These are phyloP conservation scores for Diplodia corticola DNA, from an alignment of 2,329 filamentous ascomycete genomes.

Conservation along the genomic window DNA sequence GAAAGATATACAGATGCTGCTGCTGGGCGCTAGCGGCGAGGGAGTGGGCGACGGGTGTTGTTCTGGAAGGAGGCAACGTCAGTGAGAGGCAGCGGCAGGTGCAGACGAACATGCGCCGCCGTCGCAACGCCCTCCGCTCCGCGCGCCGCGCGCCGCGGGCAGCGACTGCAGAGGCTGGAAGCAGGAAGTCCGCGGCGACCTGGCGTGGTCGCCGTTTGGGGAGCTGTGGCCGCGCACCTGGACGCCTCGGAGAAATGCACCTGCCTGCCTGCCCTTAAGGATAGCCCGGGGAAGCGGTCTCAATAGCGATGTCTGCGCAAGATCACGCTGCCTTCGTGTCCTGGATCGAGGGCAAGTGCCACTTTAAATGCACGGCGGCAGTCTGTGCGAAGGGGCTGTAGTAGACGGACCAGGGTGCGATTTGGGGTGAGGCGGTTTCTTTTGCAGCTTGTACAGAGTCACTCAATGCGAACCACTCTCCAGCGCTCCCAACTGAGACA, in stretches of 20 bases:
- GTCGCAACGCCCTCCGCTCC: slow-evolving; percentile 16
- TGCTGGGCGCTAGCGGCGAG: slow-evolving; percentile 18
- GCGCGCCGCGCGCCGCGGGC: neutral
- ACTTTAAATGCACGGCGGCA: slow-evolving; percentile 24
- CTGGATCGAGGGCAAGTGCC: slow-evolving; percentile 22
- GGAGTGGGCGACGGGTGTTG: slow-evolving; percentile 19
- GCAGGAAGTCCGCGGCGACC: slow-evolving; percentile 8
- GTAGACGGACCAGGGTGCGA: slow-evolving; percentile 16
- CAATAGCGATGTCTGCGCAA: slow-evolving; percentile 23
- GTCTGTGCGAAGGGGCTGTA: slow-evolving; percentile 24
- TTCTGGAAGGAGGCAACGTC: slow-evolving; percentile 24
- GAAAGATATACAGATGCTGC: slow-evolving; percentile 29
- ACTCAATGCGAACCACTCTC: slow-evolving; percentile 24
- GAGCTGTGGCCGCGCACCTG: slow-evolving; percentile 16
- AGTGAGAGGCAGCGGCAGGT: slow-evolving; percentile 24
- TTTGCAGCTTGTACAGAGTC: slow-evolving; percentile 24
- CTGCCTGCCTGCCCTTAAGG: slow-evolving; percentile 19
- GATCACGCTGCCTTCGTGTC: slow-evolving; percentile 16
- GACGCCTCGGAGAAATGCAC: slow-evolving; percentile 2
- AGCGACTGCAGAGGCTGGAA: slow-evolving; percentile 1
- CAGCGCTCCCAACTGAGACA: slow-evolving; percentile 23
- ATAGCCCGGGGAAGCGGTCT: slow-evolving; percentile 22
- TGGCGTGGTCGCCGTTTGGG: slow-evolving; percentile 11
- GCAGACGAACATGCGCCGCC: slow-evolving; percentile 21
- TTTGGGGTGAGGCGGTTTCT: slow-evolving; percentile 23